Evolutionary conservation across 352 stramenopile genomes (phyloP).

Genomic region (Blastocystis sp.): DNA sequence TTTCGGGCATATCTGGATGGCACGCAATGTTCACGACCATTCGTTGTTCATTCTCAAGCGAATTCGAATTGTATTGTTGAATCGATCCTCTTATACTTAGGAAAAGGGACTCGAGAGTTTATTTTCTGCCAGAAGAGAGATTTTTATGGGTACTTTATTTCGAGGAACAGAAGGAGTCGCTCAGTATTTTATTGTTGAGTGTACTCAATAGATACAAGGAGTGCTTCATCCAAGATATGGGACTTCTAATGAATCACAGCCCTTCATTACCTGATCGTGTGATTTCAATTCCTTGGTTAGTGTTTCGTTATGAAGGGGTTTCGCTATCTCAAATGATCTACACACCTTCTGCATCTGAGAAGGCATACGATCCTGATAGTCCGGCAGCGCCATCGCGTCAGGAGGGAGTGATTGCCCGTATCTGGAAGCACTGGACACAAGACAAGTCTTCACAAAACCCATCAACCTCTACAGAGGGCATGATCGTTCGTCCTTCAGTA

Average conservation of each 20-base stretch:
- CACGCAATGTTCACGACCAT: neutral
- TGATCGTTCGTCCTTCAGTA: conserved; percentile 27
- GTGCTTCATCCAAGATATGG: conserved; percentile 54
- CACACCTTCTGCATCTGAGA: neutral
- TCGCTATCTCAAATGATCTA: conserved; percentile 49
- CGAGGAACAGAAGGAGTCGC: conserved; percentile 26
- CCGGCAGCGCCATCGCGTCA: neutral
- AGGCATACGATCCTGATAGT: neutral
- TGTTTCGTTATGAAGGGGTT: conserved; percentile 40
- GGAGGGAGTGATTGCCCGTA: neutral
- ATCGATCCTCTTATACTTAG: neutral
- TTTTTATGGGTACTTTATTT: conserved; percentile 31
- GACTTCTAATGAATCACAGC: conserved; percentile 33
- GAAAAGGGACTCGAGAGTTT: conserved; percentile 55
- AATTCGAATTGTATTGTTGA: conserved; percentile 27
- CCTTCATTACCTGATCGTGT: conserved; percentile 24
- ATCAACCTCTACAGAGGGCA: neutral
- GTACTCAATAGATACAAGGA: neutral
- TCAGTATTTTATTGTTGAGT: neutral
- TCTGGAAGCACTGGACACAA: neutral
- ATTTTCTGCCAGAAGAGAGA: conserved; percentile 46
- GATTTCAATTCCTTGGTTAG: conserved; percentile 51
- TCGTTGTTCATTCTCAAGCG: conserved; percentile 30
- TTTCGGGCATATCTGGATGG: conserved; percentile 55
- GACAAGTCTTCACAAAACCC: neutral